Evolutionary conservation across 2,329 filamentous ascomycete genomes (phyloP).

Genomic region (Aspergillus ochraceoroseus): DNA sequence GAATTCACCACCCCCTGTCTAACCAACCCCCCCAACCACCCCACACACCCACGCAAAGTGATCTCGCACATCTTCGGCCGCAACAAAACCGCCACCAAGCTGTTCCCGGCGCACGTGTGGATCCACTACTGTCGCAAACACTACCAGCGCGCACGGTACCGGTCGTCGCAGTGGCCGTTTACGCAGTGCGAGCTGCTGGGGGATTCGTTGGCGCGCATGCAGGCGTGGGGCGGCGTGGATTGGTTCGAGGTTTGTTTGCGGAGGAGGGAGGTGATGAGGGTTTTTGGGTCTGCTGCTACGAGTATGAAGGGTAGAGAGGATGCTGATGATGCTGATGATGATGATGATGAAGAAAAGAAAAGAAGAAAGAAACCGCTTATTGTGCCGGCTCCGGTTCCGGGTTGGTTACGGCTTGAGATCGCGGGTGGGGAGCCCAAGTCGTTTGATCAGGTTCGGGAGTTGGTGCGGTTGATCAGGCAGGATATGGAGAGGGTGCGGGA

Average conservation of each 20-base stretch:
- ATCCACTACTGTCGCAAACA: constrained; percentile 75
- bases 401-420: constrained; percentile 29
- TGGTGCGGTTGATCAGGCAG: constrained; percentile 25
- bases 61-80: constrained; percentile 78
- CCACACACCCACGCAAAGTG: constrained; percentile 59
- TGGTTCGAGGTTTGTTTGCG: constrained; percentile 60
- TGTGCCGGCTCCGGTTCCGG: constrained; percentile 30
- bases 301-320: neutral
- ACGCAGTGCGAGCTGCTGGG: constrained; percentile 61
- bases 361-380: constrained; percentile 24
- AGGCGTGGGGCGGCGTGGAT: constrained; percentile 57
- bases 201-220: constrained; percentile 58
- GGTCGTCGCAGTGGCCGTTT: constrained; percentile 55
- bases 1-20: constrained; percentile 16
- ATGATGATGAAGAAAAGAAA: neutral
- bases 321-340: neutral
- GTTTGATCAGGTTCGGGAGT: constrained; percentile 29
- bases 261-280: constrained; percentile 51
- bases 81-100: constrained; percentile 71
- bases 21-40: neutral
- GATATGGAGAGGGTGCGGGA: constrained; percentile 21
- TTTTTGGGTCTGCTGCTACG: neutral
- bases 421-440: constrained; percentile 26
- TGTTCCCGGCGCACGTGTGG: constrained; percentile 66
- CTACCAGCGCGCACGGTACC: constrained; percentile 70